Conservation (phyloP, 371 early-diverging fungal species). For the Homolaphlyctis polyrhiza region DNA sequence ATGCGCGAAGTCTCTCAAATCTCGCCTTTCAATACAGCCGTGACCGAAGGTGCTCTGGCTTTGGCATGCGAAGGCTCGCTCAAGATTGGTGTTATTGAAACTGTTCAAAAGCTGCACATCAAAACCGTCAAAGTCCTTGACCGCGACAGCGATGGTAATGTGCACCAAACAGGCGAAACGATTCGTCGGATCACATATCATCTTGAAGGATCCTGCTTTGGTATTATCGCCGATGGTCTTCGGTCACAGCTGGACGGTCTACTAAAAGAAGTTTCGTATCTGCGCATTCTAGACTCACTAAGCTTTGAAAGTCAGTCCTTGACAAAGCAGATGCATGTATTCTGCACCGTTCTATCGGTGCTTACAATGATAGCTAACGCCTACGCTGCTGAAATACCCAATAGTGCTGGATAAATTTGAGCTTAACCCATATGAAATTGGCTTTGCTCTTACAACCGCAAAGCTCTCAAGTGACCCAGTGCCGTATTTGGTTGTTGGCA, state of each 20-base stretch:
- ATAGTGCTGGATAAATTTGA: slow-evolving; percentile 40
- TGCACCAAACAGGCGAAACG: too few species aligned
- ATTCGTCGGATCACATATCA: slow-evolving; percentile 67
- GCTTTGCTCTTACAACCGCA: slow-evolving; percentile 32
- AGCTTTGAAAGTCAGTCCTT: slow-evolving; percentile 58
- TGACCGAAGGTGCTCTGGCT: slow-evolving; percentile 58
- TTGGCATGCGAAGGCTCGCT: slow-evolving; percentile 57
- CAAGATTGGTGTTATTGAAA: slow-evolving; percentile 69
- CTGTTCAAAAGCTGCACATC: slow-evolving; percentile 77
- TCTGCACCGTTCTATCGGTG: background rate
- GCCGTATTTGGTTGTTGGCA: slow-evolving; percentile 55
- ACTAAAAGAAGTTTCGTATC: slow-evolving; percentile 33
- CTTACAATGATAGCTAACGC: background rate
- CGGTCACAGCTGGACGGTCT: slow-evolving; percentile 29
- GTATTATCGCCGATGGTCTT: slow-evolving; percentile 44
- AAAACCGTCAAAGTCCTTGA: slow-evolving; percentile 60
- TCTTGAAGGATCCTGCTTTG: slow-evolving; percentile 47
- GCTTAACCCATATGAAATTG: slow-evolving; percentile 41
- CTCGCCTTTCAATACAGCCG: slow-evolving; percentile 52
- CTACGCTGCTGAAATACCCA: slow-evolving; percentile 4
- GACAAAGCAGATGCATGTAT: too few species aligned
- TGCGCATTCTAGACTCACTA: slow-evolving; percentile 68
- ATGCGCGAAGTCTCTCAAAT: slow-evolving; percentile 47
- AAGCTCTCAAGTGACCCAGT: slow-evolving; percentile 27
- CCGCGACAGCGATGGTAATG: too few species aligned